A percentile compares a stretch with the other conserved stretches of the same genome.
phyloP scores from a whole-genome alignment of 2,329 filamentous ascomycete species.

The Colletotrichum abscissum region DNA sequence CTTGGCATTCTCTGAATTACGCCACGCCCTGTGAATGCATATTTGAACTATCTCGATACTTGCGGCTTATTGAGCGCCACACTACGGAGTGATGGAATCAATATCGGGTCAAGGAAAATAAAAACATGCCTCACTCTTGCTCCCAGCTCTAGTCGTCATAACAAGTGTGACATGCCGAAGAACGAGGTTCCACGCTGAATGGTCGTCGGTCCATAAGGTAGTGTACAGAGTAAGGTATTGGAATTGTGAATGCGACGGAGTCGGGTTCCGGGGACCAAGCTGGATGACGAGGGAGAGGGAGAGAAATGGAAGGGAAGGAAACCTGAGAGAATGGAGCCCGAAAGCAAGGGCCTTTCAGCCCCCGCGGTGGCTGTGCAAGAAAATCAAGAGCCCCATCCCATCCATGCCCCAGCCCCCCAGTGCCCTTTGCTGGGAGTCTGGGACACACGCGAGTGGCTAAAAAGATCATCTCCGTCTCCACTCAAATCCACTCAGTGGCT shows the following conservation, averaged over 20 bases:
- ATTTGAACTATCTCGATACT: conserved; percentile 9
- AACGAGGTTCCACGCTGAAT: not conserved
- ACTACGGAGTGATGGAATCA: not conserved
- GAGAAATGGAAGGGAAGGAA: conserved; percentile 28
- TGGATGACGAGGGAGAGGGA: not conserved
- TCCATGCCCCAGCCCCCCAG: conserved; percentile 17
- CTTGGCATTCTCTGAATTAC: conserved; percentile 12
- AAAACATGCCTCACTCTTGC: not conserved
- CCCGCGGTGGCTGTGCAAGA: conserved; percentile 32
- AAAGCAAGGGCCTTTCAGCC: conserved; percentile 25
- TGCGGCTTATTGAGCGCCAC: conserved; percentile 16
- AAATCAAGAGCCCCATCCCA: not conserved
- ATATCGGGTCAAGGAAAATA: not conserved
- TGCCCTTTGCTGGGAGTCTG: not conserved
- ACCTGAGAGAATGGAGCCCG: conserved; percentile 28
- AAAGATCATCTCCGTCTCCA: not conserved
- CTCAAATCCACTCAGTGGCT: not conserved
- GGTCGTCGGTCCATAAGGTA: not conserved
- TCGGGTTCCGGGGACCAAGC: not conserved
- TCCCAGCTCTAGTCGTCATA: not conserved
- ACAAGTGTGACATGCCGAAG: not conserved
- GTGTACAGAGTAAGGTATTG: no score
- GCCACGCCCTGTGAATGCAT: conserved; percentile 17
- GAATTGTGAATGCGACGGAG: not conserved
- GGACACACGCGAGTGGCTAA: not conserved